phyloP scores from a whole-genome alignment of 768 basidiomycete species.

The Auriscalpium orientale region DNA sequence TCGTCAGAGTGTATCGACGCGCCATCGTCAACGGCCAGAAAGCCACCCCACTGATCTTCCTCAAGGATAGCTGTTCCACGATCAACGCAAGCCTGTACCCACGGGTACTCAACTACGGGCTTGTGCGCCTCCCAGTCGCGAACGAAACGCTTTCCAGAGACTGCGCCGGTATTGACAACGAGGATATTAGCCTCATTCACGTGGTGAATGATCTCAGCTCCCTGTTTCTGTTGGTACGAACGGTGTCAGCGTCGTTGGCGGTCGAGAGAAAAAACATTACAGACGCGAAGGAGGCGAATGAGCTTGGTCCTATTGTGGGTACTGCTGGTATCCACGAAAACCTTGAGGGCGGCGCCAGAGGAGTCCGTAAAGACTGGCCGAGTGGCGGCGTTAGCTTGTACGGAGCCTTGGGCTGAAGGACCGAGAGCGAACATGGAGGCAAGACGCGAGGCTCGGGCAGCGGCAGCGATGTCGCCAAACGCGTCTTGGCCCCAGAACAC shows the following conservation, averaged over 20 bases:
- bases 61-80: background rate
- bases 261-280: background rate
- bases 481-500: background rate
- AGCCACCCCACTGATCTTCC: background rate
- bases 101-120: background rate
- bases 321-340: background rate
- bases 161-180: background rate
- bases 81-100: background rate
- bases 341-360: background rate
- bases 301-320: background rate
- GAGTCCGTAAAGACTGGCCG: background rate
- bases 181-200: background rate
- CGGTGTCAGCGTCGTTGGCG: background rate
- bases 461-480: background rate
- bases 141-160: background rate
- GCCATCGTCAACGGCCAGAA: background rate
- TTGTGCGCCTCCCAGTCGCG: background rate
- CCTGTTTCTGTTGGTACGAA: background rate
- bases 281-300: background rate
- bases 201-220: background rate
- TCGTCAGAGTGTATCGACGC: background rate
- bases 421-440: background rate
- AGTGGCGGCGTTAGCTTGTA: background rate
- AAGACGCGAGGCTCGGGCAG: background rate
- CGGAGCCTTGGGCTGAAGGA: background rate